Base-by-base conservation (phyloP, 2,329 filamentous ascomycete species). In the Cladosporium sp. region DNA sequence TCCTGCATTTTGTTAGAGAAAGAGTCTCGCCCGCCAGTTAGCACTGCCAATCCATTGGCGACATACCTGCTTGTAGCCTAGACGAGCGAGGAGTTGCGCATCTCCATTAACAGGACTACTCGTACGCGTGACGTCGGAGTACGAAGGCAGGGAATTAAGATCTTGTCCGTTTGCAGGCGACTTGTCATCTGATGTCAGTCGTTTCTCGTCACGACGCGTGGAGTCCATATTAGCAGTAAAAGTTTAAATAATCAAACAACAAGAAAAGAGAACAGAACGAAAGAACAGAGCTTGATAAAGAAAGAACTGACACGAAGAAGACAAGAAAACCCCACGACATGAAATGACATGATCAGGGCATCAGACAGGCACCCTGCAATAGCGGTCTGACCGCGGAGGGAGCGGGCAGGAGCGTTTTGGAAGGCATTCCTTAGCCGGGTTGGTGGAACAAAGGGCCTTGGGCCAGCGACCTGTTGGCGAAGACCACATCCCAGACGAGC, bases 61-160 rank as follows among this genome's bases (percentile, higher is more conserved):
- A 51, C 67, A 49, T 67, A 82, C 80, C 67, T 83, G 80, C 57
- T 75, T 79, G 62, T 84, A 84, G 25, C 80, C 80, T 59, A 83
- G 83, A 49, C 78, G 75, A 50, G 78, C 78, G 16, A 84, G 69
- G 22, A 83, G 65, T 32, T 77, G 73, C 62, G 82, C 80, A 53
- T 84, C 80, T 45, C 82, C 78, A 58, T 83, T 33, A 9, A 4
- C 9, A 4, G 22, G 22, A 22, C 32, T 6, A 13, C 15, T 13
- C 8, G 22, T 38, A 13, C 15, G 18, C n/a, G 27, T 4, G 39
- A 35, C n/a, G 22, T 33, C 30, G 30, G 42, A 45, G 30, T 48
- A 48, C 7, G 45, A 35, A 22, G 45, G 45, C n/a, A 18, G 18
- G 18, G 25, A 27, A 20, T 39, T 40, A 12, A 27, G 8, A 15